Conservation (phyloP, 78 protist genomes). For the Capsaspora owczarzaki region DNA sequence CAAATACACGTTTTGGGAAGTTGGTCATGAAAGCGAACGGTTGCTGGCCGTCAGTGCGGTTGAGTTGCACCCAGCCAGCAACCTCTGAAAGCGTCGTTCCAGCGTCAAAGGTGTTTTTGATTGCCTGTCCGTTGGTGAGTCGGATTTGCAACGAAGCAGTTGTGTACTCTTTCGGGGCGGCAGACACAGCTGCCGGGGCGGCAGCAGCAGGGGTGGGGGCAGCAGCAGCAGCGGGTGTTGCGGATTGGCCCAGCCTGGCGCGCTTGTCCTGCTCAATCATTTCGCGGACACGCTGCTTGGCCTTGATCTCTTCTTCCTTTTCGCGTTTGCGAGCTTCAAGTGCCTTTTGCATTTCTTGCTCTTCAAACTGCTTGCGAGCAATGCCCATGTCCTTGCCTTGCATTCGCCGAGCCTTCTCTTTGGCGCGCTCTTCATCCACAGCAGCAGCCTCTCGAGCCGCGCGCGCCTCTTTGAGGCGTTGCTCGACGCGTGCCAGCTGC, state of each 20-base stretch:
- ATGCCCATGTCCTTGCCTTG: slow-evolving; percentile 12
- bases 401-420: slow-evolving; percentile 18
- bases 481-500: background rate
- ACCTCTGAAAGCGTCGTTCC: background rate
- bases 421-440: background rate
- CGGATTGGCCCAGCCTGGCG: background rate
- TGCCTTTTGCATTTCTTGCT: background rate
- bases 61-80: background rate
- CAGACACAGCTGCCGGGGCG: background rate
- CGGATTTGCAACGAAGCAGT: slow-evolving; percentile 4
- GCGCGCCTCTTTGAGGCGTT: too few species aligned
- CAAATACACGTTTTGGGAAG: slow-evolving; percentile 1
- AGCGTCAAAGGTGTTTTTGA: background rate
- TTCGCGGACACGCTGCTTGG: background rate
- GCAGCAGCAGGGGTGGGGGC: background rate
- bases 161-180: background rate
- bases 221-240: background rate
- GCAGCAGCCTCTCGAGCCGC: too few species aligned
- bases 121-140: slow-evolving; percentile 1
- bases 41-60: background rate
- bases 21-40: slow-evolving; percentile 8
- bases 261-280: background rate
- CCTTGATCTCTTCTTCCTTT: background rate
- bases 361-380: background rate
- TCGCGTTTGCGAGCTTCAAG: background rate